Base-by-base conservation (phyloP, 495 filamentous ascomycete genomes). In the Aspergillus baeticus region DNA sequence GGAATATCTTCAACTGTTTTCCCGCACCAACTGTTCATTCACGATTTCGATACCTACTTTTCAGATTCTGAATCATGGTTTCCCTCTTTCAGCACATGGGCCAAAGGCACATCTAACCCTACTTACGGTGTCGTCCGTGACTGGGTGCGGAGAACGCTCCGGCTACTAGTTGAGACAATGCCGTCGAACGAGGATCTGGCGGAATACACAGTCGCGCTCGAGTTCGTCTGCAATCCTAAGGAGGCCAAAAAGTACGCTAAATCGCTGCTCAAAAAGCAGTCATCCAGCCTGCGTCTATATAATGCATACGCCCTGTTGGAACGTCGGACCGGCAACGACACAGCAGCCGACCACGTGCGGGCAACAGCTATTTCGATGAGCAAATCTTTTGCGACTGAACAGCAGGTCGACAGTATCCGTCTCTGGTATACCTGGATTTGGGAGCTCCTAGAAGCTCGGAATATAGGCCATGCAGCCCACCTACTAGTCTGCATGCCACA, bases 231-330 rank as follows among this genome's bases (percentile, higher is more conserved):
- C 54, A 77, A 83, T 48, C 72, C 76, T 26, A 57, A 57, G 22
- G 64, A 75, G n/a, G 84, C 82, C 38, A 87, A 80, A 56, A 92
- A 90, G 61, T 79, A 79, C 11, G 89, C 88, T 10, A 96, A 92
- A 60, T 71, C 63, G 1, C 68, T 95, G 0, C 66, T 97, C 10
- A 93, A 90, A 63, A 77, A 77, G 48, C 79, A 84, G 56, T 75
- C 83, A 2, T 78, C 84, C 0, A 88, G 81, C 63, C 66, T 90
- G 8, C 71, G 78, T 29, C 72, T 96, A 5, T 96, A 93, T 69
- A 88, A 91, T 61, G 84, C 84, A 0, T 93, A 91, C 58, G 88
- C 87, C 3, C 72, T 91, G 21, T 81, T 91, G 36, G 87, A 96
- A 66, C 82, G 76, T 61, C 76, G 77, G 26, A 80, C 77, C 46